Evolutionary conservation across 441 rosid species (phyloP).

Genomic region (Pelargonium australe): DNA sequence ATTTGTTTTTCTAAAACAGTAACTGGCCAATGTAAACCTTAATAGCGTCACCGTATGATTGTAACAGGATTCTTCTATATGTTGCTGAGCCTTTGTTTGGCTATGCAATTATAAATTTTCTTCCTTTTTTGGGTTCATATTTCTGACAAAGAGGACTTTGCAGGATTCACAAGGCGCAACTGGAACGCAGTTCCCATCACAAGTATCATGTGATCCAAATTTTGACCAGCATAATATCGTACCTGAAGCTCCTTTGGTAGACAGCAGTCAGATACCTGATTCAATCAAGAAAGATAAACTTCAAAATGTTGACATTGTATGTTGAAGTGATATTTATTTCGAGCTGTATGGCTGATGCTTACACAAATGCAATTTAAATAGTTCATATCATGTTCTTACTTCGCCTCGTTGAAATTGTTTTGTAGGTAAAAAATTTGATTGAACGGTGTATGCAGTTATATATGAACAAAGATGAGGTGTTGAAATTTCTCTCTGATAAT

Average conservation of each 20-base stretch:
- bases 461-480: background rate
- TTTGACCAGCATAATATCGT: constrained; percentile 3
- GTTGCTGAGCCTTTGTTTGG: background rate
- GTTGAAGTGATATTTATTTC: background rate
- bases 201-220: background rate
- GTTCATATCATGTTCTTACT: background rate
- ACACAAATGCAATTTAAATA: background rate
- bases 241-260: constrained; percentile 5
- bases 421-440: constrained; percentile 15
- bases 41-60: background rate
- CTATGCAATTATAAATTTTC: background rate
- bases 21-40: background rate
- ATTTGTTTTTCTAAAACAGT: background rate
- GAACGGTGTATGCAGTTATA: constrained; percentile 9
- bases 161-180: constrained; percentile 3
- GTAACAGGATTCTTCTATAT: background rate
- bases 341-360: background rate
- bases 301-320: background rate
- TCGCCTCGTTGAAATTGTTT: background rate
- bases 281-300: background rate
- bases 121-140: background rate
- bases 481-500: background rate
- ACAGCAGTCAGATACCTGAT: background rate
- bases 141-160: background rate
- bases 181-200: background rate